phyloP scores from a whole-genome alignment of 2,329 filamentous ascomycete genomes.

The Zymoseptoria tritici region DNA sequence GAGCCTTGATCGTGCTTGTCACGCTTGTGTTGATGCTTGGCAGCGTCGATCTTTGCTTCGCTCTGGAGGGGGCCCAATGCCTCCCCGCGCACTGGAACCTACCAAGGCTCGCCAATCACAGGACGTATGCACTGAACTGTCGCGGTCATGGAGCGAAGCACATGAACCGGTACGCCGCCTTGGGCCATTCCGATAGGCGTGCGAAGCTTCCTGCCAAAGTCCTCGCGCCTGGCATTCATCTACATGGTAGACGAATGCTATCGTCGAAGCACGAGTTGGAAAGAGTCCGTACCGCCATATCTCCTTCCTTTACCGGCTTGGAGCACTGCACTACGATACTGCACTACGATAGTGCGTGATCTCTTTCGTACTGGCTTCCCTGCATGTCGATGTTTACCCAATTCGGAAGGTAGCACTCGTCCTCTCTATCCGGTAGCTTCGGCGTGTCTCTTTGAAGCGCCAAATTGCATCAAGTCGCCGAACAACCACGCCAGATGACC shows the following conservation, averaged over 20 bases:
- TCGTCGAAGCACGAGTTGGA: neutral
- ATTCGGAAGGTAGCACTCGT: constrained; percentile 10
- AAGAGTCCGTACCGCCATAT: neutral
- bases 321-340: neutral
- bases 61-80: neutral
- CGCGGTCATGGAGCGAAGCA: neutral
- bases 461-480: constrained; percentile 2
- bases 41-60: neutral
- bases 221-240: neutral
- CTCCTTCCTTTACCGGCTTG: neutral
- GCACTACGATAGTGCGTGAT: neutral
- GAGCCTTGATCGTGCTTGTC: neutral
- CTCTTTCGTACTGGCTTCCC: neutral
- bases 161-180: neutral
- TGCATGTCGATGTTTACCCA: constrained; percentile 4
- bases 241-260: neutral
- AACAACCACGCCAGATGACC: constrained; percentile 14
- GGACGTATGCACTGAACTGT: neutral
- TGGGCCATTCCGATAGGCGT: neutral
- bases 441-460: neutral
- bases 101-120: neutral
- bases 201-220: neutral
- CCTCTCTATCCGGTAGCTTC: neutral
- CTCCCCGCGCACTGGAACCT: neutral
- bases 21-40: neutral